Conservation (phyloP, 2,329 filamentous ascomycete genomes). For the Aspergillus japonicus region DNA sequence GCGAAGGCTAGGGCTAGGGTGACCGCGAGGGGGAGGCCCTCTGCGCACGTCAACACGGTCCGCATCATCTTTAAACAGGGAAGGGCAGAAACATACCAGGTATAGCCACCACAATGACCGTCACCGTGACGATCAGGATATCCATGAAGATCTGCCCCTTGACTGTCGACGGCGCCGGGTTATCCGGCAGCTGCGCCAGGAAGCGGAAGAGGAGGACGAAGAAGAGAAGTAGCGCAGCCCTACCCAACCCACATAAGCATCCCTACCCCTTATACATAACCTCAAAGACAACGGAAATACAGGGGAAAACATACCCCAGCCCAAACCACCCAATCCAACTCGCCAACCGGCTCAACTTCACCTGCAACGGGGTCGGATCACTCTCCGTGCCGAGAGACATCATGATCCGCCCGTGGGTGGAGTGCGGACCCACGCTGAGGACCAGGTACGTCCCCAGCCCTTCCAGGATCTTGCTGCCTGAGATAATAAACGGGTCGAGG, state of each 20-base stretch:
- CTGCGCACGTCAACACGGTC: slow-evolving; percentile 26
- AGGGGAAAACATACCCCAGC: neutral
- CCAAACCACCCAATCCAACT: slow-evolving; percentile 73
- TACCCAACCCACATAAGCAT: neutral
- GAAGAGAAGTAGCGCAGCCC: slow-evolving; percentile 71
- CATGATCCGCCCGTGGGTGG: slow-evolving; percentile 70
- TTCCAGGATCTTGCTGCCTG: slow-evolving; percentile 72
- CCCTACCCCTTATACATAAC: no score
- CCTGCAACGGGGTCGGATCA: slow-evolving; percentile 72
- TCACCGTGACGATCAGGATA: slow-evolving; percentile 72
- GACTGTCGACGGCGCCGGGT: slow-evolving; percentile 55
- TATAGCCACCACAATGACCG: slow-evolving; percentile 73
- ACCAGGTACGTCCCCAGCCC: slow-evolving; percentile 72
- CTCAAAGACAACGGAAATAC: no score
- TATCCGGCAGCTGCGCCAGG: slow-evolving; percentile 60
- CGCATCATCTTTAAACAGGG: no score
- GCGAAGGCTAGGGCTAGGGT: slow-evolving; percentile 72
- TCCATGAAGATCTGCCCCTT: slow-evolving; percentile 72
- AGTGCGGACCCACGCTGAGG: slow-evolving; percentile 68
- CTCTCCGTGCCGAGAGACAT: slow-evolving; percentile 69
- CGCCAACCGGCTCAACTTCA: slow-evolving; percentile 69
- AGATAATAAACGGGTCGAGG: slow-evolving; percentile 71
- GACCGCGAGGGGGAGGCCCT: slow-evolving; percentile 71
- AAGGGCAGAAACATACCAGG: slow-evolving; percentile 37
- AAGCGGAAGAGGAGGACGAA: slow-evolving; percentile 83